These are phyloP conservation scores for Xylaria sp. DNA, from an alignment of 2,329 filamentous ascomycete genomes.

Conservation along the genomic window DNA sequence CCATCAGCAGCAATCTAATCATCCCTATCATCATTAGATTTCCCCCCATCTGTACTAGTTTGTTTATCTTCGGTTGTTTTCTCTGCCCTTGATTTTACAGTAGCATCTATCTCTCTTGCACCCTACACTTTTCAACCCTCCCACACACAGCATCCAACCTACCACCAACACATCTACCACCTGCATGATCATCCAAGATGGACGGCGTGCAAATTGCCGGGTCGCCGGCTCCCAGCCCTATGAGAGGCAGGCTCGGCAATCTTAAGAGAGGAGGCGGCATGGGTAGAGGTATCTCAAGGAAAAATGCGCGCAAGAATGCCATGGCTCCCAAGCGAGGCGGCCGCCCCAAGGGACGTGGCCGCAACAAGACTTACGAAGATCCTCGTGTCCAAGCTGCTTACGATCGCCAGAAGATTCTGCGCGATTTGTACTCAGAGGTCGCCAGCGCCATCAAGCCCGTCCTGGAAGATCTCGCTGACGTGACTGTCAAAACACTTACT, in stretches of 20 bases:
- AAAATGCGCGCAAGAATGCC: slow-evolving; percentile 40
- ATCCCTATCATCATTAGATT: neutral
- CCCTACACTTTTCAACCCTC: slow-evolving; percentile 7
- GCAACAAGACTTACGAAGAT: slow-evolving; percentile 66
- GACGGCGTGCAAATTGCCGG: slow-evolving; percentile 43
- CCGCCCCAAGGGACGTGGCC: slow-evolving; percentile 54
- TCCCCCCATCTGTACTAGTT: slow-evolving; percentile 6
- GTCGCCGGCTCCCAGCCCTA: slow-evolving; percentile 49
- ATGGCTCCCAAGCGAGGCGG: slow-evolving; percentile 42
- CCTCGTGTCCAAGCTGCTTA: slow-evolving; percentile 66
- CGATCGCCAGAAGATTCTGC: slow-evolving; percentile 73
- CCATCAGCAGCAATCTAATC: neutral
- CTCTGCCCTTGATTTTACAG: slow-evolving; percentile 6
- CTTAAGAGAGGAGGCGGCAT: slow-evolving; percentile 39
- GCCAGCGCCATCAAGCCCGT: slow-evolving; percentile 71
- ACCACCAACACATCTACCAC: slow-evolving; percentile 14
- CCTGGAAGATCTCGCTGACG: slow-evolving; percentile 72
- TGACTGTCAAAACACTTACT: slow-evolving; percentile 66
- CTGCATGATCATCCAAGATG: slow-evolving; percentile 46
- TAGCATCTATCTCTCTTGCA: neutral
- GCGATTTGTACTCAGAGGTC: slow-evolving; percentile 71
- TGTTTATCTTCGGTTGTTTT: slow-evolving; percentile 8
- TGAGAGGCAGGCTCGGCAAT: slow-evolving; percentile 43
- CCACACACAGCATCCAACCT: slow-evolving; percentile 8
- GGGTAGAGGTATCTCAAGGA: slow-evolving; percentile 43